Evolutionary conservation across 768 basidiomycete genomes (phyloP).

Genomic region (Lentinula lateritia): DNA sequence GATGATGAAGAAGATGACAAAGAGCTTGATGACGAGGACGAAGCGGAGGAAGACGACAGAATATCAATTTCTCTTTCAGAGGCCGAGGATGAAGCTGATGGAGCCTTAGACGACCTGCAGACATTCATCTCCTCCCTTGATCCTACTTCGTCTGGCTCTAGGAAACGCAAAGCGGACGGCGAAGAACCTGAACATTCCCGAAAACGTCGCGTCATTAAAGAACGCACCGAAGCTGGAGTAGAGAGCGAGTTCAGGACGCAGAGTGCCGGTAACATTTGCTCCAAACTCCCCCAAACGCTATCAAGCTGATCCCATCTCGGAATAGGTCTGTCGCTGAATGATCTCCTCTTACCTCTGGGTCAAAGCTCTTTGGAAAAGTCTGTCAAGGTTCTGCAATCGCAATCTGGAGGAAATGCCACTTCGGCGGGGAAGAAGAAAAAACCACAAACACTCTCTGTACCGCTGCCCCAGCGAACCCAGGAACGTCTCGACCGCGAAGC

Average conservation of each 20-base stretch:
- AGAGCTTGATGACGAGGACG: conserved; percentile 21
- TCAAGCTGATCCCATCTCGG: conserved; percentile 1
- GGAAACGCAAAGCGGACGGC: conserved; percentile 67
- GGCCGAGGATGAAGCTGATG: conserved; percentile 44
- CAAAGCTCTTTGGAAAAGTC: conserved; percentile 66
- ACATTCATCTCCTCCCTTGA: conserved; percentile 68
- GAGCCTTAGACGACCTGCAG: conserved; percentile 65
- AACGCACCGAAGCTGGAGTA: conserved; percentile 71
- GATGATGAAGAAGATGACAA: conserved; percentile 23
- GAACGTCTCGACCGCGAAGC: conserved; percentile 90
- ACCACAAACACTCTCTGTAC: conserved; percentile 65
- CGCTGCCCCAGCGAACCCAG: conserved; percentile 80
- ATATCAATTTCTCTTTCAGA: conserved; percentile 43
- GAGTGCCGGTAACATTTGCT: conserved; percentile 33
- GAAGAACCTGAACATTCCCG: conserved; percentile 27
- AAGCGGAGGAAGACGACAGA: conserved; percentile 41
- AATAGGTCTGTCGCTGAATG: conserved; percentile 60
- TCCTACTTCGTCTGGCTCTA: conserved; percentile 28
- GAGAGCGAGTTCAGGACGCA: conserved; percentile 77
- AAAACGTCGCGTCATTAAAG: conserved; percentile 61
- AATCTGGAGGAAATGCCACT: conserved; percentile 19
- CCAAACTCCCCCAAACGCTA: neutral
- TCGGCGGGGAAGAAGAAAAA: conserved; percentile 48
- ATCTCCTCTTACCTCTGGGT: conserved; percentile 70
- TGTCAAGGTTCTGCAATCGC: conserved; percentile 46